phyloP scores from a whole-genome alignment of 495 filamentous ascomycete genomes.

The Usnea hakonensis region DNA sequence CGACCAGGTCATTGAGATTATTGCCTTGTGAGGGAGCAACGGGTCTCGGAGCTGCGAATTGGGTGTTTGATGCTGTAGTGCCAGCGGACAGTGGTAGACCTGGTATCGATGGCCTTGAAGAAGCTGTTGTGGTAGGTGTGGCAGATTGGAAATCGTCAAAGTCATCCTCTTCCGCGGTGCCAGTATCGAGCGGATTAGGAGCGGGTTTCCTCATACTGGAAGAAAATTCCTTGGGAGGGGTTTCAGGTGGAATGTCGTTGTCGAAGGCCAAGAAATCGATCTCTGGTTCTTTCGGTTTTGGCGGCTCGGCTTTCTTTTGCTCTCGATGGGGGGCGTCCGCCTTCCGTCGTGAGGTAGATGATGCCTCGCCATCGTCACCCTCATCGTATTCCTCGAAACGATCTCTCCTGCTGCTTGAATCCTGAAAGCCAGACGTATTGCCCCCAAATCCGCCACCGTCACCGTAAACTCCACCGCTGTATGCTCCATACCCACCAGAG shows the following conservation, averaged over 20 bases:
- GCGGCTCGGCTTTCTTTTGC: slow-evolving; percentile 52
- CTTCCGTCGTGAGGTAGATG: slow-evolving; percentile 41
- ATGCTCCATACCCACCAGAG: slow-evolving; percentile 65
- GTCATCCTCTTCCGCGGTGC: slow-evolving; percentile 71
- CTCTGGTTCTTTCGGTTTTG: slow-evolving; percentile 77
- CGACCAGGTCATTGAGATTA: slow-evolving; percentile 70
- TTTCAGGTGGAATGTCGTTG: slow-evolving; percentile 49
- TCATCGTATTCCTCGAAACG: slow-evolving; percentile 97
- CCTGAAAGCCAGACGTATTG: slow-evolving; percentile 60
- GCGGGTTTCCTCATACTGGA: slow-evolving; percentile 42
- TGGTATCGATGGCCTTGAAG: slow-evolving; percentile 38
- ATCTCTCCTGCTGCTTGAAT: slow-evolving; percentile 54
- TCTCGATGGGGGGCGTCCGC: slow-evolving; percentile 35
- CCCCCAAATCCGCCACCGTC: slow-evolving; percentile 87
- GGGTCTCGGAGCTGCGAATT: slow-evolving; percentile 75
- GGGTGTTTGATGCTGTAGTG: slow-evolving; percentile 55
- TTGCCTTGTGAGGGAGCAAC: slow-evolving; percentile 70
- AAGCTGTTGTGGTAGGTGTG: slow-evolving; percentile 46
- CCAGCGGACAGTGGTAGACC: slow-evolving; percentile 44
- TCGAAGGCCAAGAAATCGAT: slow-evolving; percentile 87
- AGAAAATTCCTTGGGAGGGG: slow-evolving; percentile 39
- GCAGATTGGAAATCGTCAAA: slow-evolving; percentile 99
- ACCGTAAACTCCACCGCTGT: slow-evolving; percentile 80
- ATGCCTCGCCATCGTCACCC: slow-evolving; percentile 67
- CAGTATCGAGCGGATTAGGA: slow-evolving; percentile 42